These are phyloP conservation scores for Xylariaceae sp. DNA, from an alignment of 2,329 filamentous ascomycete genomes.

Conservation along the genomic window DNA sequence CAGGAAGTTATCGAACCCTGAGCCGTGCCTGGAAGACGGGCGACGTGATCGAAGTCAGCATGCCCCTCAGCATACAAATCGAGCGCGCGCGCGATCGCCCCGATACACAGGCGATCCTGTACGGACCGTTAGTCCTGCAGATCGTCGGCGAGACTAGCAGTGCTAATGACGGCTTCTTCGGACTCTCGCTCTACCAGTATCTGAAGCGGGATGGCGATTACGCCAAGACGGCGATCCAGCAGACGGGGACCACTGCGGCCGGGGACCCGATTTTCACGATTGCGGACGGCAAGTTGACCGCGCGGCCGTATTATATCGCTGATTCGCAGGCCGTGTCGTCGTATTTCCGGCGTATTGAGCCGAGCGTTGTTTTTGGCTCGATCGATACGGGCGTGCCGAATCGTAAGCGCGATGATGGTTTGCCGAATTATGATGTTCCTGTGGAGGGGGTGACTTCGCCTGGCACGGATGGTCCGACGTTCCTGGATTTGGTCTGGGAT, in stretches of 20 bases:
- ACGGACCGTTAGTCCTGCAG: constrained; percentile 31
- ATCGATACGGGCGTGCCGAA: constrained; percentile 29
- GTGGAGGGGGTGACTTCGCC: constrained; percentile 29
- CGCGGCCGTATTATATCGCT: constrained; percentile 31
- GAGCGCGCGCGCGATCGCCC: constrained; percentile 32
- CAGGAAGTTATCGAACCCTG: constrained; percentile 30
- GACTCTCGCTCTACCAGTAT: constrained; percentile 30
- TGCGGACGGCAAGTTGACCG: constrained; percentile 17
- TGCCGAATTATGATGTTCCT: constrained; percentile 31
- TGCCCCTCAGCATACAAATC: constrained; percentile 31
- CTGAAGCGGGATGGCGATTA: constrained; percentile 33
- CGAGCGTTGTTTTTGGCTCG: constrained; percentile 28
- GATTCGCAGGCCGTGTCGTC: constrained; percentile 29
- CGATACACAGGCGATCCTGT: constrained; percentile 32
- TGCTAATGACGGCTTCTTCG: constrained; percentile 23
- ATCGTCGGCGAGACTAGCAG: constrained; percentile 25
- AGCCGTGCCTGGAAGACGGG: constrained; percentile 29
- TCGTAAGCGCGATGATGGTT: constrained; percentile 29
- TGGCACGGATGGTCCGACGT: constrained; percentile 31
- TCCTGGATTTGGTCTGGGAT: constrained; percentile 32
- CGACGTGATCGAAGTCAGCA: constrained; percentile 29
- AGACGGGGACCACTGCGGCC: constrained; percentile 18
- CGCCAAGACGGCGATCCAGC: constrained; percentile 22
- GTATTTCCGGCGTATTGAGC: constrained; percentile 32
- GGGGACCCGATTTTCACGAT: constrained; percentile 29